Evolutionary conservation across 768 basidiomycete species (phyloP).

Genomic region (Termitomyces sp.): DNA sequence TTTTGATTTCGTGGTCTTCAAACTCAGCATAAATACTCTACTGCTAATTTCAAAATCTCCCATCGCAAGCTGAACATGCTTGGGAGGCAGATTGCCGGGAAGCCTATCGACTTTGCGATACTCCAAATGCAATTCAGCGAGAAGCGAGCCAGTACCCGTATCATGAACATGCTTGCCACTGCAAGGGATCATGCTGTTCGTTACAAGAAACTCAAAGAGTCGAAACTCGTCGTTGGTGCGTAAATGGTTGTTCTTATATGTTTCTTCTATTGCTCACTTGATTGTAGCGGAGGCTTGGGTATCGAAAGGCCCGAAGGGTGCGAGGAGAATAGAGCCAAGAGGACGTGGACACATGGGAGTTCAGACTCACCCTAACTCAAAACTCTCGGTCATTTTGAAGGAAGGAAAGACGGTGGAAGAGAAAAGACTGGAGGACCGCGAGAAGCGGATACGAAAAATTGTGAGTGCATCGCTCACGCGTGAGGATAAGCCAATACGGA

Average conservation of each 20-base stretch:
- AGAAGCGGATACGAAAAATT: slow-evolving; percentile 68
- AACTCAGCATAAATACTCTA: slow-evolving; percentile 86
- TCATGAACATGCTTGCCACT: slow-evolving; percentile 85
- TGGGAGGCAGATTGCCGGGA: slow-evolving; percentile 80
- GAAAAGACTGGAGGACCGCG: slow-evolving; percentile 55
- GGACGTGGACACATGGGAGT: slow-evolving; percentile 82
- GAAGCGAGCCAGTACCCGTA: slow-evolving; percentile 81
- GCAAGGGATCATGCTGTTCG: slow-evolving; percentile 82
- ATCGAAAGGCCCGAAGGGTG: slow-evolving; percentile 66
- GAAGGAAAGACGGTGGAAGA: slow-evolving; percentile 80
- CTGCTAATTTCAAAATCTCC: slow-evolving; percentile 90
- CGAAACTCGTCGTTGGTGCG: slow-evolving; percentile 80
- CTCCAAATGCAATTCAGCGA: slow-evolving; percentile 96
- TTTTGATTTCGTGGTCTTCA: background rate
- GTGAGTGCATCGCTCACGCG: slow-evolving; percentile 77
- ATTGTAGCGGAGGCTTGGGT: slow-evolving; percentile 89
- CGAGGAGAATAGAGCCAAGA: slow-evolving; percentile 72
- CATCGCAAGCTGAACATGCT: slow-evolving; percentile 91
- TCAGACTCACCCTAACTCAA: slow-evolving; percentile 70
- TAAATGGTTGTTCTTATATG: slow-evolving; percentile 15
- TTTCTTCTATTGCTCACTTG: background rate
- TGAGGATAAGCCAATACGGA: slow-evolving; percentile 77
- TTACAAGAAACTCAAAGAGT: slow-evolving; percentile 69
- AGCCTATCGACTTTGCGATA: slow-evolving; percentile 93
- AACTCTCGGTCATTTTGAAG: slow-evolving; percentile 70